Base-by-base conservation (phyloP, 2,329 filamentous ascomycete genomes). In the Colletotrichum sidae region DNA sequence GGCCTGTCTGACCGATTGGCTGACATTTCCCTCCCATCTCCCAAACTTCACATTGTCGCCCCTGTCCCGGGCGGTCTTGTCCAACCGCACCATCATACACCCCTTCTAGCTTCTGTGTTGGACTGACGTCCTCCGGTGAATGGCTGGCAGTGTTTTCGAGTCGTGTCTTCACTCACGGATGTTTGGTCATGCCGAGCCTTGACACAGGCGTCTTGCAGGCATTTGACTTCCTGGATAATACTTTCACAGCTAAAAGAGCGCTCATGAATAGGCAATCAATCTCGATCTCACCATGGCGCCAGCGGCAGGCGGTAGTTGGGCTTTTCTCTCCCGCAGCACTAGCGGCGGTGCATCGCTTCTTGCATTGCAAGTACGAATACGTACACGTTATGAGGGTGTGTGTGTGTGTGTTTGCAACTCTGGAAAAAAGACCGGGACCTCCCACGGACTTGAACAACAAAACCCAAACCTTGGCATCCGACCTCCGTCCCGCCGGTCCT, bases 391-490 rank as follows among this genome's bases (percentile, higher is more conserved):
- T 17, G 15, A 39, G 35, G 12, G 41, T 38, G 53, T 49, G 52
- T 52, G 35, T 44, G 63, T 53, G 17, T 66, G 41, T 35, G 60
- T 35, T 33, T 58, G 17, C 51, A 42, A 47, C 38, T 35, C 42
- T 17, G 47, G 50, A 6, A 17, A 13, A 13, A 44, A 45, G 45
- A 45, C 46, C 10, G 41, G 46, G 62, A 46, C 15, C 9, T 33
- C 41, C 60, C 60, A 58, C 55, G 37, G 47, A 53, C 52, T 15
- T 42, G 25, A 39, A 38, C 53, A 63, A 25, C 25, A 57, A 61
- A 53, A 49, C 47, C 52, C 52, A 62, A 66, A 56, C 51, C 53
- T 66, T 66, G 63, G 59, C 63, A 52, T 63, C 52, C 47, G 63
- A 57, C 59, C 52, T 65, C 38, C 53, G 44, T 46, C 42, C 58